phyloP scores from a whole-genome alignment of 108 stramenopile genomes.

The Mayamaea pseudoterrestris region DNA sequence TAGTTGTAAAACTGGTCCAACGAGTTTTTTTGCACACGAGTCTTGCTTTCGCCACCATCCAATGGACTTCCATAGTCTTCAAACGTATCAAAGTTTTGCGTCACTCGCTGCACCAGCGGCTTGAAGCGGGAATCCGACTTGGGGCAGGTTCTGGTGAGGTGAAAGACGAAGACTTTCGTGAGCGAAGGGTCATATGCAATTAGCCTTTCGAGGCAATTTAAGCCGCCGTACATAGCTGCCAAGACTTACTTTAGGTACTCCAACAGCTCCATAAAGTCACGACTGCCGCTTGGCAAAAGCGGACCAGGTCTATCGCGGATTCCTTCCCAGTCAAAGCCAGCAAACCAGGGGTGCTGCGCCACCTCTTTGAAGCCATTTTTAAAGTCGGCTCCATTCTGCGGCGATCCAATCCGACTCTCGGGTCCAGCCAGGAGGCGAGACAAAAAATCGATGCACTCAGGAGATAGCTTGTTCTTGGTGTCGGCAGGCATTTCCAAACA shows the following conservation, averaged over 20 bases:
- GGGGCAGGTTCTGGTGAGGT: slow-evolving; percentile 49
- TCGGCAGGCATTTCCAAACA: slow-evolving; percentile 81
- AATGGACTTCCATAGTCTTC: slow-evolving; percentile 74
- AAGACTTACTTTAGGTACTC: slow-evolving; percentile 76
- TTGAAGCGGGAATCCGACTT: slow-evolving; percentile 73
- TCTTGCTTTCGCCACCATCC: slow-evolving; percentile 42
- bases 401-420: slow-evolving; percentile 74
- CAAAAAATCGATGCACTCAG: slow-evolving; percentile 82
- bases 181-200: background rate
- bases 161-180: background rate
- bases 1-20: slow-evolving; percentile 87
- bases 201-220: background rate
- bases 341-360: slow-evolving; percentile 83
- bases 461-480: slow-evolving; percentile 55
- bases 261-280: slow-evolving; percentile 66
- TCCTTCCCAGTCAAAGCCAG: slow-evolving; percentile 78
- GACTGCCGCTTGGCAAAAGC: slow-evolving; percentile 64
- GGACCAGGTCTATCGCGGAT: slow-evolving; percentile 62
- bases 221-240: background rate
- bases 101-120: slow-evolving; percentile 62
- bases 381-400: slow-evolving; percentile 61
- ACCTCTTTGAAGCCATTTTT: slow-evolving; percentile 81
- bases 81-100: slow-evolving; percentile 89
- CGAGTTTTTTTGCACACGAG: slow-evolving; percentile 20
- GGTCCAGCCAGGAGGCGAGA: slow-evolving; percentile 78